Evolutionary conservation across 176 grass and related monocot genomes (phyloP).

Genomic region (Eragrostis curvula): DNA sequence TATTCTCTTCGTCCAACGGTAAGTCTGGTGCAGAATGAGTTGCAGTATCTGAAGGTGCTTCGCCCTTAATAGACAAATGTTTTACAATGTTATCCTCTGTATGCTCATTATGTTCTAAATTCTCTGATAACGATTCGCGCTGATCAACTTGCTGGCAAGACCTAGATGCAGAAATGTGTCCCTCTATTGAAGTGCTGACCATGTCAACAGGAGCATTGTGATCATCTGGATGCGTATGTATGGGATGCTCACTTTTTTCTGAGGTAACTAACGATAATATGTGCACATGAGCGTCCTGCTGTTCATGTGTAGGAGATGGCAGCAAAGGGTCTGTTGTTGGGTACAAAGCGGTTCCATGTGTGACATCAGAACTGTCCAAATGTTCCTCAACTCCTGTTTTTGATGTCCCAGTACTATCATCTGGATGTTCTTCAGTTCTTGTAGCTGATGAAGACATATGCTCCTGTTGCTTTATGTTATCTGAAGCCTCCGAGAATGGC

Average conservation of each 20-base stretch:
- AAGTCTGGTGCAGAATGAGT: neutral
- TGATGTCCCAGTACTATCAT: constrained; percentile 12
- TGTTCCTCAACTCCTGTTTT: constrained; percentile 34
- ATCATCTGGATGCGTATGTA: constrained; percentile 5
- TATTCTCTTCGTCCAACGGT: constrained; percentile 31
- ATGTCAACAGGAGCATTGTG: neutral
- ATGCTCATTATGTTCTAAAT: constrained; percentile 27
- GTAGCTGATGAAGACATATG: constrained; percentile 8
- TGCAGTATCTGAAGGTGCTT: constrained; percentile 14
- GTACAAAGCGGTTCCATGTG: constrained; percentile 16
- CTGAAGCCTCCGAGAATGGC: constrained; percentile 33
- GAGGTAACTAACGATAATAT: constrained; percentile 34
- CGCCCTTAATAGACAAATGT: constrained; percentile 6
- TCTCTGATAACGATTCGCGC: constrained; percentile 21
- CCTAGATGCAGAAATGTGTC: constrained; percentile 26
- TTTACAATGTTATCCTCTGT: constrained; percentile 27
- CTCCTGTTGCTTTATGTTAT: constrained; percentile 26
- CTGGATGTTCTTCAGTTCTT: constrained; percentile 22
- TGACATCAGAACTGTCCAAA: neutral
- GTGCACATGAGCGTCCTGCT: constrained; percentile 7
- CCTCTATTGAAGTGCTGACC: constrained; percentile 27
- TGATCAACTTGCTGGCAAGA: constrained; percentile 30
- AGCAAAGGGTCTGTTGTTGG: neutral
- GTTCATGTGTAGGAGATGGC: constrained; percentile 28
- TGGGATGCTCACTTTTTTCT: constrained; percentile 23